These are phyloP conservation scores for Marasmius oreades DNA, from an alignment of 1,284 basidiomycete species.

Conservation along the genomic window DNA sequence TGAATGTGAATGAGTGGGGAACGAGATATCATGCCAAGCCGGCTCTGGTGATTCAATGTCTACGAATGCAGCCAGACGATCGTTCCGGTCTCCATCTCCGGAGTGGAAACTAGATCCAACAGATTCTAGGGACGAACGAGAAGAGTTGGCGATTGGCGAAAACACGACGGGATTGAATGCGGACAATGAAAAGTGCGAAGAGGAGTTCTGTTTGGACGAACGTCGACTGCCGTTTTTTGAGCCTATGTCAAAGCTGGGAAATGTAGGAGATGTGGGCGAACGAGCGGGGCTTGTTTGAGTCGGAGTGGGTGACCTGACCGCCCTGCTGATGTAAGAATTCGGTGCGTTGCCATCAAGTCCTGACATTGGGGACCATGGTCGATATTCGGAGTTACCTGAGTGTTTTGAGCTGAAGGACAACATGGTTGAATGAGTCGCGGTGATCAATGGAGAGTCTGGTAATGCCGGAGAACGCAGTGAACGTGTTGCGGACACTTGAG, in stretches of 20 bases:
- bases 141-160: slow-evolving; percentile 67
- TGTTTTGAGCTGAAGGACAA: slow-evolving; percentile 18
- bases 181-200: slow-evolving; percentile 32
- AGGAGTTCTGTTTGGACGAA: slow-evolving; percentile 50
- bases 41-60: slow-evolving; percentile 43
- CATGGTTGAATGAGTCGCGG: slow-evolving; percentile 25
- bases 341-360: slow-evolving; percentile 50
- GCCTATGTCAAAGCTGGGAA: slow-evolving; percentile 35
- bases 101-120: slow-evolving; percentile 82
- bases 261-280: slow-evolving; percentile 51
- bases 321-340: slow-evolving; percentile 35
- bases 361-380: slow-evolving; percentile 49
- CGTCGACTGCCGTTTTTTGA: slow-evolving; percentile 36
- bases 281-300: slow-evolving; percentile 44
- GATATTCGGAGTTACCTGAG: slow-evolving; percentile 29
- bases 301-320: slow-evolving; percentile 59
- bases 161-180: slow-evolving; percentile 57
- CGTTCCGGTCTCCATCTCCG: slow-evolving; percentile 59
- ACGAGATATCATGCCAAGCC: slow-evolving; percentile 58
- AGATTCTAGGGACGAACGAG: slow-evolving; percentile 73
- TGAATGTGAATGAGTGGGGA: slow-evolving; percentile 41
- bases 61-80: slow-evolving; percentile 50
- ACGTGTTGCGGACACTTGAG: slow-evolving; percentile 36
- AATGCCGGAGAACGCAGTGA: slow-evolving; percentile 54
- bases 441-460: slow-evolving; percentile 54